Evolutionary conservation across 257 asterid genomes (phyloP), one percentile per base, ranked within the genome.

Genomic region (Rhazya stricta): DNA sequence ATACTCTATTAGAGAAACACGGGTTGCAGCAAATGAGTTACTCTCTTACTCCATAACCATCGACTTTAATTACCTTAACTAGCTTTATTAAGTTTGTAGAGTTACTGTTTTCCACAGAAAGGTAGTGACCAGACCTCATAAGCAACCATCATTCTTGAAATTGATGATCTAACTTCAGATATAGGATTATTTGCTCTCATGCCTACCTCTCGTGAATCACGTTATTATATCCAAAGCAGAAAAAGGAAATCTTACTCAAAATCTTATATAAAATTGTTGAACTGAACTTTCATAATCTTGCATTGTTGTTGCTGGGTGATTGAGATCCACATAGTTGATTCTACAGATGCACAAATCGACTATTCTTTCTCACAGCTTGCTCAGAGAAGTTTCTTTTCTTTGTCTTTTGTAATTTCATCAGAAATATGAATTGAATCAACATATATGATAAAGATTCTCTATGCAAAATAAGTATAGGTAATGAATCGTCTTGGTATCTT

Each of bases 401-500:
- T 15, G 13, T 6, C 3, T 32, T 61, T 29, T 61, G 67, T 32
- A 29, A 61, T 61, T 29, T 12, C 67, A 30, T 61, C 67, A 61
- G 67, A 61, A 29, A 61, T 30, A 61, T 30, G 67, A 30, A 61
- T 19, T 61, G n/a, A 61, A 29, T 62, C 37, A 16, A 25, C 67
- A 61, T 3, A 25, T 25, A 9, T 57, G 25, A 5, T 39, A 8
- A 63, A 39, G 46, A 65, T 36, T 37, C 69, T 65, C 48, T 65
- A 21, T 18, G 4, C 5, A 51, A 51, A 51, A 18, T 54, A 7
- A 37, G 23, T 34, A 65, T 34, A 6, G 46, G 1, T 18, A 27
- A 65, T 36, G 69, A 65, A 65, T 65, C 69, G 46, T 36, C 30
- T 36, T 18, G 69, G 69, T 65, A 65, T 70, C 42, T 70, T 70